Conservation (phyloP, 495 filamentous ascomycete genomes). For the Cercophora samala region DNA sequence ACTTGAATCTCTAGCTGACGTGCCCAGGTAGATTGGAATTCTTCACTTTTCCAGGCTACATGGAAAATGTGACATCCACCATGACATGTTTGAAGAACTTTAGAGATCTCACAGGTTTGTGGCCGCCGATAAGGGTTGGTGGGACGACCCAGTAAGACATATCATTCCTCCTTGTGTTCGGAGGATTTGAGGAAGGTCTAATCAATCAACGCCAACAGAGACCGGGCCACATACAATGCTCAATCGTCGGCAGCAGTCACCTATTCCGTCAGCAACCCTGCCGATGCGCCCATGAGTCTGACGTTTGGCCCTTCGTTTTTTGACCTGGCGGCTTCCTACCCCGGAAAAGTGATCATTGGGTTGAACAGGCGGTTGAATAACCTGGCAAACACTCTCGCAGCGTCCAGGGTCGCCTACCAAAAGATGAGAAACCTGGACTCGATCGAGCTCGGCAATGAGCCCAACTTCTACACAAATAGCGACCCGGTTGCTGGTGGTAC, state of each 20-base stretch:
- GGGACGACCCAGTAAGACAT: conserved; percentile 49
- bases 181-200: too few relatives aligned
- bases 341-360: conserved; percentile 53
- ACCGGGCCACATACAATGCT: conserved; percentile 54
- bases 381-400: conserved; percentile 53
- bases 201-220: conserved; percentile 32
- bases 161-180: too few relatives aligned
- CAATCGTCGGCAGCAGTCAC: conserved; percentile 49
- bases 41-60: conserved; percentile 59
- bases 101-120: conserved; percentile 50
- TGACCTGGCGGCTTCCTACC: conserved; percentile 49
- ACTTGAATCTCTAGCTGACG: neutral
- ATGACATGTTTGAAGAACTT: conserved; percentile 55
- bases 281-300: conserved; percentile 51
- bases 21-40: conserved; percentile 43
- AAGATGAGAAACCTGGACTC: conserved; percentile 52
- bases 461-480: conserved; percentile 44
- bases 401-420: conserved; percentile 46
- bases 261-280: conserved; percentile 53
- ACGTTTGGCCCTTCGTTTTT: conserved; percentile 58
- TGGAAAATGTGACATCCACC: conserved; percentile 53
- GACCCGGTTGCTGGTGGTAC: conserved; percentile 54
- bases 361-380: conserved; percentile 57
- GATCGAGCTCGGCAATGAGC: conserved; percentile 61
- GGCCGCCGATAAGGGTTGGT: conserved; percentile 58